These are phyloP conservation scores for Zostera marina DNA, from an alignment of 116 monocot species.

Conservation along the genomic window DNA sequence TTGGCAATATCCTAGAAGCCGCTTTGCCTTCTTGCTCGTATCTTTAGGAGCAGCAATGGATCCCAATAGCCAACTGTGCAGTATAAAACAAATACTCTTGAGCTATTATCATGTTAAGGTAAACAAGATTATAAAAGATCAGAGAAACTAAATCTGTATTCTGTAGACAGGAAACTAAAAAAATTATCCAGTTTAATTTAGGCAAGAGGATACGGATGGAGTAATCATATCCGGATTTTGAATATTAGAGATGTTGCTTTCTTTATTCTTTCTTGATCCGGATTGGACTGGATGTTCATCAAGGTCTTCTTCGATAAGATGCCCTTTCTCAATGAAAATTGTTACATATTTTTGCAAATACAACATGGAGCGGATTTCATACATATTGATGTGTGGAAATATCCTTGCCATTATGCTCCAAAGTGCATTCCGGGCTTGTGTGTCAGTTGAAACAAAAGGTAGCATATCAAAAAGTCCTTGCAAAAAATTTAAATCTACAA, in stretches of 20 bases:
- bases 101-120: not conserved
- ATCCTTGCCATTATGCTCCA: conserved; percentile 56
- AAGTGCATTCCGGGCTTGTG: conserved; percentile 43
- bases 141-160: not conserved
- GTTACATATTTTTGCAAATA: conserved; percentile 19
- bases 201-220: conserved; percentile 40
- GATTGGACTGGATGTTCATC: conserved; percentile 16
- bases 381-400: conserved; percentile 25
- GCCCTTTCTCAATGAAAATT: conserved; percentile 28
- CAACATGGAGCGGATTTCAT: conserved; percentile 4
- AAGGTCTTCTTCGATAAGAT: conserved; percentile 50
- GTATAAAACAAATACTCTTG: conserved; percentile 8
- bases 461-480: conserved; percentile 59
- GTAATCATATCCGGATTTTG: not conserved
- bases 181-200: not conserved
- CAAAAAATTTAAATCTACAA: conserved; percentile 45
- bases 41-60: not conserved
- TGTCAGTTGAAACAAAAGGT: conserved; percentile 53
- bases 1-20: conserved; percentile 5
- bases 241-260: conserved; percentile 4
- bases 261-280: conserved; percentile 6
- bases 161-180: not conserved
- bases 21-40: not conserved
- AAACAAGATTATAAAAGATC: not conserved
- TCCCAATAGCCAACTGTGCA: conserved; percentile 30